phyloP scores from a whole-genome alignment of 2,329 filamentous ascomycete species.

The Penicillium brevicompactum region DNA sequence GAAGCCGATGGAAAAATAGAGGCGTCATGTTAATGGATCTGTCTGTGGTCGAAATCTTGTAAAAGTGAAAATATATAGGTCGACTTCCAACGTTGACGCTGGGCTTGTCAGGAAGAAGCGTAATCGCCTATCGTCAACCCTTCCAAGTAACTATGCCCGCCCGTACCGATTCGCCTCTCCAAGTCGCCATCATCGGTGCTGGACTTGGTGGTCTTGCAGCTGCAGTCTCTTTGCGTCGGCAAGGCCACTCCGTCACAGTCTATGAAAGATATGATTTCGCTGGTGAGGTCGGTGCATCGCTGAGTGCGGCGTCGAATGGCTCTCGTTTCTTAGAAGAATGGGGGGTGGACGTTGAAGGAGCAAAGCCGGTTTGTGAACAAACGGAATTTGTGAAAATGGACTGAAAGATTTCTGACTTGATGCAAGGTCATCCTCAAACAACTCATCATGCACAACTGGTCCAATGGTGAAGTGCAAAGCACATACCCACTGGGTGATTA shows the following conservation, averaged over 20 bases:
- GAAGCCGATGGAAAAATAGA: not conserved
- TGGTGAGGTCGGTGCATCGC: conserved; percentile 24
- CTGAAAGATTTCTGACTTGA: not conserved
- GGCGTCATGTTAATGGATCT: not conserved
- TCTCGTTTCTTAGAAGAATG: conserved; percentile 24
- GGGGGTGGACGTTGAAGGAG: conserved; percentile 24
- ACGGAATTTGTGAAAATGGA: not conserved
- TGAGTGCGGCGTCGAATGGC: conserved; percentile 26
- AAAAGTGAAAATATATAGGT: not conserved
- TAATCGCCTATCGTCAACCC: not conserved
- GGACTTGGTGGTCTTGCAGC: conserved; percentile 20
- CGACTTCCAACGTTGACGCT: not conserved
- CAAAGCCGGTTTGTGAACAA: conserved; percentile 16
- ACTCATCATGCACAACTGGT: conserved; percentile 36
- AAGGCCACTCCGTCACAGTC: conserved; percentile 23
- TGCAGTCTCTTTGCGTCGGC: conserved; percentile 22
- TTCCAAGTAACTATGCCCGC: conserved; percentile 18
- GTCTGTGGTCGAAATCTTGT: too few species aligned
- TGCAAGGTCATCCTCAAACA: conserved; percentile 28
- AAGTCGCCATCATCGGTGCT: conserved; percentile 24
- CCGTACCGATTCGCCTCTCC: conserved; percentile 24
- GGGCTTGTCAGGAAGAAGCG: not conserved
- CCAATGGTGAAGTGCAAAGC: conserved; percentile 25
- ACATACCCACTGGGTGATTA: conserved; percentile 33
- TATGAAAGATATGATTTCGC: conserved; percentile 29